These are phyloP conservation scores for Zygosaccharomyces rouxii DNA, from an alignment of 805 yeast species.

Conservation along the genomic window DNA sequence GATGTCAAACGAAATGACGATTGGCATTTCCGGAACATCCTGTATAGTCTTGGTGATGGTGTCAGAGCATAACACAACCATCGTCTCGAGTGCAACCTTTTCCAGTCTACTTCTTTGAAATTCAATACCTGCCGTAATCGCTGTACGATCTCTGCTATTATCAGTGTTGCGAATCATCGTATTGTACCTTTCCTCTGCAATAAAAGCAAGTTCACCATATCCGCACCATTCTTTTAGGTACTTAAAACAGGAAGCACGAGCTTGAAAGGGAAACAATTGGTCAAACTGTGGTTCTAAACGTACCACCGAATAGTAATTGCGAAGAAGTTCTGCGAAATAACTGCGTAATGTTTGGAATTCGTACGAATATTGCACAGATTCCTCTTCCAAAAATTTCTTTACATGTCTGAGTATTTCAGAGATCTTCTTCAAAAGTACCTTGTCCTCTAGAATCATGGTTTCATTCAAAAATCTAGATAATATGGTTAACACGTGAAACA, in stretches of 20 bases:
- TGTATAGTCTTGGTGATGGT: constrained; percentile 48
- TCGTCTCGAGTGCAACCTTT: constrained; percentile 68
- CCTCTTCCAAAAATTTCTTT: constrained; percentile 52
- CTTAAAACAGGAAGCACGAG: constrained; percentile 75
- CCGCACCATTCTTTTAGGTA: constrained; percentile 94
- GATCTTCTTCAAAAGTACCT: constrained; percentile 61
- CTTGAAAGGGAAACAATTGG: constrained; percentile 78
- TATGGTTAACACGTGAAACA: constrained; percentile 69
- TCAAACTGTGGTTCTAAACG: constrained; percentile 39
- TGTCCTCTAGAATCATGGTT: constrained; percentile 53
- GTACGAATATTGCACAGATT: constrained; percentile 57
- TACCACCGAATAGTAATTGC: constrained; percentile 62
- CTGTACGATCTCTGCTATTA: constrained; percentile 41
- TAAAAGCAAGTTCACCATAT: constrained; percentile 58
- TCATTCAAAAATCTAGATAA: constrained; percentile 59
- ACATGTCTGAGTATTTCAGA: constrained; percentile 58
- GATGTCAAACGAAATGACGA: constrained; percentile 66
- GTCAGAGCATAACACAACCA: constrained; percentile 81
- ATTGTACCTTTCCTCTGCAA: constrained; percentile 63
- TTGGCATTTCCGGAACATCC: constrained; percentile 27
- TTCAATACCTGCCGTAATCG: constrained; percentile 68
- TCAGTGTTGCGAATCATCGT: constrained; percentile 46
- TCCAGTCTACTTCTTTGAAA: constrained; percentile 70
- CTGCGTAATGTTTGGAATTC: constrained; percentile 74
- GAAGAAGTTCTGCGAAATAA: constrained; percentile 78